Conservation (phyloP, 331 rosid genomes). For the Quercus lobata region DNA sequence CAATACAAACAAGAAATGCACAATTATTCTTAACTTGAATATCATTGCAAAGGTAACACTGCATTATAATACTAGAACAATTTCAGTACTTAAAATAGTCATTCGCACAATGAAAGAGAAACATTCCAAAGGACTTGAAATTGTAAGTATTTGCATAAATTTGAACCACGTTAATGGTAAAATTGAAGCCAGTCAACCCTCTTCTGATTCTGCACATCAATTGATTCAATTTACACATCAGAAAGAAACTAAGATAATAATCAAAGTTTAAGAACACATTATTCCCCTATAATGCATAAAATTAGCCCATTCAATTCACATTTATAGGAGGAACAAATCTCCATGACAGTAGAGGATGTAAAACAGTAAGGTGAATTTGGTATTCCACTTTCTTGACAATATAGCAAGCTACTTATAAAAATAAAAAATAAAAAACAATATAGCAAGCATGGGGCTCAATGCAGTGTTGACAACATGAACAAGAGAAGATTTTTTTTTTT, state of each 20-base stretch:
- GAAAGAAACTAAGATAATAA: constrained; percentile 6
- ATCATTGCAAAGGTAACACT: background rate
- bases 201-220: constrained; percentile 64
- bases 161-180: background rate
- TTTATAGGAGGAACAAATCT: background rate
- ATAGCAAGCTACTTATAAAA: too few relatives aligned
- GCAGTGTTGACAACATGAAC: background rate
- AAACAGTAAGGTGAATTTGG: background rate
- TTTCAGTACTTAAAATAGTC: background rate
- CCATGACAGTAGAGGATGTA: background rate
- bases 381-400: background rate
- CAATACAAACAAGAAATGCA: background rate
- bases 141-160: background rate
- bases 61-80: background rate
- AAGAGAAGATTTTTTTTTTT: too few relatives aligned
- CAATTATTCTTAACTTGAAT: background rate
- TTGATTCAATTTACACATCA: constrained; percentile 8
- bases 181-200: constrained; percentile 39
- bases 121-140: background rate
- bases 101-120: background rate
- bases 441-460: background rate
- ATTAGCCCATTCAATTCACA: background rate
- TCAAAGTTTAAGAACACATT: background rate
- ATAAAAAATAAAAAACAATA: background rate
- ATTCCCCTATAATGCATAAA: background rate